Percentiles rank a stretch among this genome's conserved stretches.
These are phyloP conservation scores for Coniosporium tulheliwenetii DNA, from an alignment of 2,329 filamentous ascomycete species.

Conservation along the genomic window DNA sequence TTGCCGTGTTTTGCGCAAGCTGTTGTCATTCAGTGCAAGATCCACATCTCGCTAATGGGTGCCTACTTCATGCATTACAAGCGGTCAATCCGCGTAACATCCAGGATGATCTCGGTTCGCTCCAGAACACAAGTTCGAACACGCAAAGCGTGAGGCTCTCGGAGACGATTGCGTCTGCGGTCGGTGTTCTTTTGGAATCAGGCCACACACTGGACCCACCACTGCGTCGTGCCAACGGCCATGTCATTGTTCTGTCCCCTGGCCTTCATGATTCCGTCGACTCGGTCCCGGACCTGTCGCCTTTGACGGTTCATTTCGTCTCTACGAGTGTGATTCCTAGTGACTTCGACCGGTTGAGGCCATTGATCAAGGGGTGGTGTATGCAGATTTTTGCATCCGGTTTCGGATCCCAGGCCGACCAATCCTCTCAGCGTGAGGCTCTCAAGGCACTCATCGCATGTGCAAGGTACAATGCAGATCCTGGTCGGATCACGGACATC, in stretches of 20 bases:
- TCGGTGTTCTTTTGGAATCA: not conserved
- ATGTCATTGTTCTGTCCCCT: conserved; percentile 8
- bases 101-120: not conserved
- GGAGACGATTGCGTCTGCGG: conserved; percentile 4
- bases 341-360: not conserved
- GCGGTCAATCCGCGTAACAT: conserved; percentile 1
- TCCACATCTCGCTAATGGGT: conserved; percentile 1
- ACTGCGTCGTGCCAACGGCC: conserved; percentile 2
- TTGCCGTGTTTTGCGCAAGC: conserved; percentile 6
- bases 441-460: not conserved
- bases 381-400: not conserved
- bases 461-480: conserved; percentile 1
- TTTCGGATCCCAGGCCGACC: not conserved
- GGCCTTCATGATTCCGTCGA: conserved; percentile 1
- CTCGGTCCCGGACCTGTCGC: not conserved
- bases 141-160: not conserved
- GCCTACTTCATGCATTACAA: conserved; percentile 4
- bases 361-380: not conserved
- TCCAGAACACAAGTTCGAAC: not conserved
- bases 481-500: conserved; percentile 4
- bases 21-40: conserved; percentile 3
- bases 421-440: not conserved
- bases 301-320: not conserved
- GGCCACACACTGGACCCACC: not conserved
- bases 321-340: not conserved